phyloP scores from a whole-genome alignment of 2,329 filamentous ascomycete species.

The Botrytis fabae region DNA sequence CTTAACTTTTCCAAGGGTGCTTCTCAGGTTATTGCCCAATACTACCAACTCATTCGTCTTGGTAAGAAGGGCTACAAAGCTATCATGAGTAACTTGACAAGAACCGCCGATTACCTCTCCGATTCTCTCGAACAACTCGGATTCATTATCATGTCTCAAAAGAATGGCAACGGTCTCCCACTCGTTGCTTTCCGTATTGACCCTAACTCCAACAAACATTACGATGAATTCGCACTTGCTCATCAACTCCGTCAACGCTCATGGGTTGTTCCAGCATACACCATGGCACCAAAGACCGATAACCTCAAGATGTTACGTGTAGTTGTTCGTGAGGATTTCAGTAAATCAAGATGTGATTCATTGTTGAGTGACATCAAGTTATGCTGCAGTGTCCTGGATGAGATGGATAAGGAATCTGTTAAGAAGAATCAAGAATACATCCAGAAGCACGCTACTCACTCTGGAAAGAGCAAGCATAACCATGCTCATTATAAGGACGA shows the following conservation, averaged over 20 bases:
- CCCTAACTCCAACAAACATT: constrained; percentile 55
- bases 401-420: constrained; percentile 72
- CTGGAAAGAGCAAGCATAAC: constrained; percentile 53
- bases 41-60: constrained; percentile 94
- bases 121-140: constrained; percentile 70
- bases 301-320: constrained; percentile 88
- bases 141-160: constrained; percentile 86
- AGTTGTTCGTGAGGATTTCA: constrained; percentile 92
- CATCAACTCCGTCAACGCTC: constrained; percentile 83
- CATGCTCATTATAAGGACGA: constrained; percentile 63
- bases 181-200: constrained; percentile 85
- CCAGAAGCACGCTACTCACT: constrained; percentile 53
- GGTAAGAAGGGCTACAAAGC: constrained; percentile 88
- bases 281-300: constrained; percentile 74
- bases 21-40: constrained; percentile 92
- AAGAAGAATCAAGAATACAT: constrained; percentile 68
- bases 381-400: constrained; percentile 67
- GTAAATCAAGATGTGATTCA: constrained; percentile 74
- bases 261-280: constrained; percentile 95
- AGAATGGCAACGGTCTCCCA: constrained; percentile 74
- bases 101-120: constrained; percentile 84
- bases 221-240: constrained; percentile 76
- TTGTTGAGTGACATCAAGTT: constrained; percentile 78
- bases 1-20: constrained; percentile 97
- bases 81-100: constrained; percentile 93